phyloP scores from a whole-genome alignment of 805 yeast species.

The Yarrowia keelungensis region DNA sequence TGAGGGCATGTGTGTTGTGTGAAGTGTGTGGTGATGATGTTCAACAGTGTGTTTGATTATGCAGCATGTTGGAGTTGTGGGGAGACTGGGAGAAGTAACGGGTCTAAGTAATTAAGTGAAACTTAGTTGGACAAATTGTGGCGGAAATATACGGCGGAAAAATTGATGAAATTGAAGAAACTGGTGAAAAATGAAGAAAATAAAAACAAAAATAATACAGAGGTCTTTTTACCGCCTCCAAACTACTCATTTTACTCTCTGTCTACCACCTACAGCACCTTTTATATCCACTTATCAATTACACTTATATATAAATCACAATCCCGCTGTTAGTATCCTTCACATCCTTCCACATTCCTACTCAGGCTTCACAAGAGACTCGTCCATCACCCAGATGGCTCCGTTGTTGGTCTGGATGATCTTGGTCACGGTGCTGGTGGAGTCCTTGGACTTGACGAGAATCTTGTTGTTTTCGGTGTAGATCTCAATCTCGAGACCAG shows the following conservation, averaged over 20 bases:
- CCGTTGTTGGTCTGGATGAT: conserved; percentile 44
- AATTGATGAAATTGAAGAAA: too few relatives aligned
- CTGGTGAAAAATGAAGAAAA: too few relatives aligned
- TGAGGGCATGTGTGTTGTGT: conserved; percentile 8
- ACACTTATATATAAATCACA: conserved; percentile 12
- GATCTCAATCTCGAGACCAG: conserved; percentile 36
- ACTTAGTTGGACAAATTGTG: too few relatives aligned
- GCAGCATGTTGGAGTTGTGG: not conserved
- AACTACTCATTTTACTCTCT: too few relatives aligned
- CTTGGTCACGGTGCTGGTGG: conserved; percentile 30
- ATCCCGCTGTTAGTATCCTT: conserved; percentile 13
- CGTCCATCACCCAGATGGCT: conserved; percentile 47
- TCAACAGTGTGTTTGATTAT: conserved; percentile 1
- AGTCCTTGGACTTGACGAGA: conserved; percentile 40
- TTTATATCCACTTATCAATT: not conserved
- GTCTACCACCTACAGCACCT: too few relatives aligned
- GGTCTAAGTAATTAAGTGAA: too few relatives aligned
- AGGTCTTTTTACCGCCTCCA: too few relatives aligned
- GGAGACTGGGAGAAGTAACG: too few relatives aligned
- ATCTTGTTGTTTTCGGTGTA: conserved; percentile 26
- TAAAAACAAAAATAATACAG: too few relatives aligned
- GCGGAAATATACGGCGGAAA: too few relatives aligned
- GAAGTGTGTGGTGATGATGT: not conserved
- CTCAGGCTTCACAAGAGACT: conserved; percentile 40
- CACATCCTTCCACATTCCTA: not conserved